Evolutionary conservation across 169 alveolate species (phyloP), one percentile per base, ranked within the genome.

Genomic region (Eimeria zaria): DNA sequence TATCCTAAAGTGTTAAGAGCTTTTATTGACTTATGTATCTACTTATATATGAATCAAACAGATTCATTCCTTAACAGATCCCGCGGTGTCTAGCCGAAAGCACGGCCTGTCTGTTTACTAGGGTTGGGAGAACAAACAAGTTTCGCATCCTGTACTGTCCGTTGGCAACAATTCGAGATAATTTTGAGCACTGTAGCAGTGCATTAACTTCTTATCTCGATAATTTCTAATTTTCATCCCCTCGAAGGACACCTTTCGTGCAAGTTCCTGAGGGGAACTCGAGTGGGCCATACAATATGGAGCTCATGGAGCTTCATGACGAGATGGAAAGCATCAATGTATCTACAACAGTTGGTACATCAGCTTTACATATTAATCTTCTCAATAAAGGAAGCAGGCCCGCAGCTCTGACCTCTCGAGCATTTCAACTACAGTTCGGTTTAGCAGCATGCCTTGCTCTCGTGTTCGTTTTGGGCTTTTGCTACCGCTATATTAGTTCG

Each of bases 371-470:
- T 24, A 8, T 46, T 3, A 14, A 48, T 6, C 39, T 4, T 33
- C 12, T 46, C 14, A n/a, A 46, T 27, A 62, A 46, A 9, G 30
- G 48, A 27, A 48, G 12, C 88, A 76, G 46, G 67, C 58, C 58
- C n/a, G n/a, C n/a, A 76, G 64, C 24, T 2, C 14, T n/a, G 2
- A 12, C 64, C 67, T 48, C 88, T 64, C 58, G 11, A n/a, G 46
- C 46, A 8, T 7, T 46, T 46, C 46, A 36, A n/a, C 11, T 48
- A 41, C 62, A 24, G 4, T 14, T 46, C 39, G 64, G 88, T 9
- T 62, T 76, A 24, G 67, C n/a, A 27, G 88, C 12, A 44, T 41
- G 67, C 64, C 88, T 76, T 11, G 88, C 18, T 46, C 64, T 76
- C 7, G 39, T 76, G 62, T 76, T 76, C 44, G 1, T 76, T 7